A percentile compares a stretch with the other conserved stretches of the same genome.
Evolutionary conservation across 1,139 yeast species (phyloP).

Genomic region (Wickerhamiella pararugosa): DNA sequence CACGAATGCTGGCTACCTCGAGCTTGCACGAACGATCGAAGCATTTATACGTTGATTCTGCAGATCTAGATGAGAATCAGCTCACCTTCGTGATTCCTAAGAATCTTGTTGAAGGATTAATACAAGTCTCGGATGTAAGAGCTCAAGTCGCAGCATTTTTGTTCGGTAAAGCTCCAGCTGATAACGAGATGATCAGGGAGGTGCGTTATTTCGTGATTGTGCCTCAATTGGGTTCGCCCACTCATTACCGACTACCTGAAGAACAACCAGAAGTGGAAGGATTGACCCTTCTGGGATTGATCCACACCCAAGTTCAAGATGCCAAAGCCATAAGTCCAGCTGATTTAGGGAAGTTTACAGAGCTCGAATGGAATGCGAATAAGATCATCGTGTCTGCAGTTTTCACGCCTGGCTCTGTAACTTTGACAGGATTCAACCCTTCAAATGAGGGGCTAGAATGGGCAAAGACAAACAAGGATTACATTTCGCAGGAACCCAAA

Average conservation of each 20-base stretch:
- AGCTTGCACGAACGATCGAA: slow-evolving; percentile 60
- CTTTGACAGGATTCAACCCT: slow-evolving; percentile 52
- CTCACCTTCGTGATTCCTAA: slow-evolving; percentile 67
- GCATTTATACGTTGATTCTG: slow-evolving; percentile 58
- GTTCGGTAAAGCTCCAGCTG: slow-evolving; percentile 63
- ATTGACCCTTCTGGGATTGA: slow-evolving; percentile 61
- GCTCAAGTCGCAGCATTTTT: slow-evolving; percentile 72
- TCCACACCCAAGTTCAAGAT: slow-evolving; percentile 64
- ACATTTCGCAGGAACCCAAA: slow-evolving; percentile 37
- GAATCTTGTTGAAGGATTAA: slow-evolving; percentile 60
- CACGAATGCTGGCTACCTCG: slow-evolving; percentile 67
- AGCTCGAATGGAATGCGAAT: slow-evolving; percentile 26
- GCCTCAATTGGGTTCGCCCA: slow-evolving; percentile 74
- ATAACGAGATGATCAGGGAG: slow-evolving; percentile 61
- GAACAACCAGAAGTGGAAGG: slow-evolving; percentile 23
- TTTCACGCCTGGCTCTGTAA: slow-evolving; percentile 73
- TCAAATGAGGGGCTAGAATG: slow-evolving; percentile 56
- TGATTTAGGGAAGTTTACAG: slow-evolving; percentile 41
- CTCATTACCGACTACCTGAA: slow-evolving; percentile 46
- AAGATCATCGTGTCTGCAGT: slow-evolving; percentile 51
- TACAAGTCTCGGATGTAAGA: slow-evolving; percentile 67
- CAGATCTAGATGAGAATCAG: slow-evolving; percentile 39
- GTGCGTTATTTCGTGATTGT: slow-evolving; percentile 60
- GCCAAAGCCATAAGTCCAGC: slow-evolving; percentile 13
- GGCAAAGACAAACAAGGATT: slow-evolving; percentile 56